Percentiles rank a stretch among this genome's conserved stretches.
phyloP scores from a whole-genome alignment of 2,329 filamentous ascomycete genomes.

The Cladosporium sp. region DNA sequence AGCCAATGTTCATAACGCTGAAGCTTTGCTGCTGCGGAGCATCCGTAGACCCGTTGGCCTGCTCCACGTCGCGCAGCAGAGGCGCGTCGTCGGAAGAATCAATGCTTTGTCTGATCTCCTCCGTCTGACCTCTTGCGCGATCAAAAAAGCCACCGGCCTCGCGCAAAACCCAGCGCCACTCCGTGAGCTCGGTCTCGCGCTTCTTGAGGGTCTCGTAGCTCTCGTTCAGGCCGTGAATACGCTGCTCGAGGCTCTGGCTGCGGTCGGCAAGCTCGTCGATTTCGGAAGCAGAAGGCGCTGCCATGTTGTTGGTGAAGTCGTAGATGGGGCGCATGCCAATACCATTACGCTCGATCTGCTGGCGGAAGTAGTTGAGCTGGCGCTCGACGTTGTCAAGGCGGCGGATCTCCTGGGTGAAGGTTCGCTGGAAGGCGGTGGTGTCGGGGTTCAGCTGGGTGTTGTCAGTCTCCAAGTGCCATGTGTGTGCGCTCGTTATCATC shows the following conservation, averaged over 20 bases:
- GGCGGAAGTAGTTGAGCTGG: constrained; percentile 90
- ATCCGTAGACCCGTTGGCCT: constrained; percentile 46
- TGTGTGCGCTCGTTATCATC: constrained; percentile 25
- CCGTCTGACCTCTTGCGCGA: constrained; percentile 88
- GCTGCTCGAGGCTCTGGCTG: constrained; percentile 85
- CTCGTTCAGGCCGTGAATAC: constrained; percentile 86
- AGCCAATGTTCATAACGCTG: constrained; percentile 97
- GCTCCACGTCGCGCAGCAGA: constrained; percentile 85
- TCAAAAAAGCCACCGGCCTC: constrained; percentile 98
- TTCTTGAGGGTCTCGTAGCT: constrained; percentile 99
- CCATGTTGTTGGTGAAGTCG: constrained; percentile 75
- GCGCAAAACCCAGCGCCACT: constrained; percentile 96
- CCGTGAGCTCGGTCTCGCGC: constrained; percentile 89
- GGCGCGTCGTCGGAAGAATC: constrained; percentile 87
- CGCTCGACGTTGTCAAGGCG: constrained; percentile 96
- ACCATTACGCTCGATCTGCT: constrained; percentile 88
- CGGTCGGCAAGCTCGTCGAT: constrained; percentile 94
- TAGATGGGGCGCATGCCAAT: constrained; percentile 85
- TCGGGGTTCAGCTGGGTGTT: constrained; percentile 74
- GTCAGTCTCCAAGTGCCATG: constrained; percentile 16
- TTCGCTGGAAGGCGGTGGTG: constrained; percentile 89
- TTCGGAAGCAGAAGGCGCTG: constrained; percentile 83
- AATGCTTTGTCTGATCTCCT: constrained; percentile 87
- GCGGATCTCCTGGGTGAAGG: constrained; percentile 95
- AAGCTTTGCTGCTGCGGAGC: constrained; percentile 46